Percentiles rank a stretch among this genome's conserved stretches.
Evolutionary conservation across 2,329 filamentous ascomycete species (phyloP).

Genomic region (Akanthomyces uredinophilus): DNA sequence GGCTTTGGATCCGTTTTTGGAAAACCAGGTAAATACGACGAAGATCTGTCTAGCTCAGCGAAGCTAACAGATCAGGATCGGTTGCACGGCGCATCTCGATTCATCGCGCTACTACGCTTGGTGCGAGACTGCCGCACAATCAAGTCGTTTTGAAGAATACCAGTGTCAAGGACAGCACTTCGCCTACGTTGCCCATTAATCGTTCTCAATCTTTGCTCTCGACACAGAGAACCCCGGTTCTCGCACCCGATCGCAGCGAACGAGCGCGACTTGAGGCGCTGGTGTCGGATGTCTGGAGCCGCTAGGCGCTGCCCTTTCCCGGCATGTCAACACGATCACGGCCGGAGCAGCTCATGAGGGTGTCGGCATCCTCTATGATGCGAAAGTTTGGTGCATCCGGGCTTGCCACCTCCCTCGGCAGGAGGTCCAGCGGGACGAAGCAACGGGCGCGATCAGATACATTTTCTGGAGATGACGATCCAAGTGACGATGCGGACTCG

Average conservation of each 20-base stretch:
- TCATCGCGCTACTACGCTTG: conserved; percentile 70
- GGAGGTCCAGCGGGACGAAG: conserved; percentile 57
- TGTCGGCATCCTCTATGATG: conserved; percentile 81
- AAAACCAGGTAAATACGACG: conserved; percentile 51
- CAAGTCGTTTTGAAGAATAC: conserved; percentile 88
- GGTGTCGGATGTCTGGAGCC: conserved; percentile 78
- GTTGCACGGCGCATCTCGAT: conserved; percentile 68
- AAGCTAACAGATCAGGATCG: conserved; percentile 41
- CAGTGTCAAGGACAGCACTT: conserved; percentile 34
- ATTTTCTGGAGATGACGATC: not conserved
- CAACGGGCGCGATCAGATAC: conserved; percentile 17
- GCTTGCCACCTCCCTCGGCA: conserved; percentile 70
- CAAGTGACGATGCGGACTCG: conserved; percentile 4
- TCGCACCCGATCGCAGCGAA: conserved; percentile 70
- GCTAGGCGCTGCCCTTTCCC: conserved; percentile 73
- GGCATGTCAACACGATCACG: conserved; percentile 65
- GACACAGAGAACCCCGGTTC: conserved; percentile 60
- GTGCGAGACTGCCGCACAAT: conserved; percentile 60
- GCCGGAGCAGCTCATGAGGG: conserved; percentile 67
- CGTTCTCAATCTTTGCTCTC: conserved; percentile 76
- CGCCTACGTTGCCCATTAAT: conserved; percentile 53
- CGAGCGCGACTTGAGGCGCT: conserved; percentile 70
- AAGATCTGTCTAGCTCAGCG: not conserved
- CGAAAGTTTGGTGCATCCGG: conserved; percentile 80
- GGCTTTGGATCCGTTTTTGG: conserved; percentile 71